Percentiles rank a stretch among this genome's conserved stretches.
These are phyloP conservation scores for Rubus parviflorus DNA, from an alignment of 306 rosid species.

Conservation along the genomic window DNA sequence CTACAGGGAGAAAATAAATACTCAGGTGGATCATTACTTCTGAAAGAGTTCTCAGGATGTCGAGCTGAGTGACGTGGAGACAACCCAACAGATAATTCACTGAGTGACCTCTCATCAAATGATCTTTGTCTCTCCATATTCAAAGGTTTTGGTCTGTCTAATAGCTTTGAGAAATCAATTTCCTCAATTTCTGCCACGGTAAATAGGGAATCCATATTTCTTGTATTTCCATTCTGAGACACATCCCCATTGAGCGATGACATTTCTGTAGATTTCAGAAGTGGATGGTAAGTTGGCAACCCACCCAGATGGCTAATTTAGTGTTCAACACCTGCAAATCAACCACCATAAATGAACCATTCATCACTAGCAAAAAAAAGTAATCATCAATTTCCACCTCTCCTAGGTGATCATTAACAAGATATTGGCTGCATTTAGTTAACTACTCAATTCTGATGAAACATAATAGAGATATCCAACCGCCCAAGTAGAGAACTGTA, in stretches of 20 bases:
- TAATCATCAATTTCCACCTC: neutral
- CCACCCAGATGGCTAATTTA: slow-evolving; percentile 11
- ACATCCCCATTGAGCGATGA: slow-evolving; percentile 32
- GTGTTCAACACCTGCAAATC: slow-evolving; percentile 45
- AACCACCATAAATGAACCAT: neutral
- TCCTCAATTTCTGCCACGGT: slow-evolving; percentile 45
- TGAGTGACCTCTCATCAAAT: slow-evolving; percentile 60
- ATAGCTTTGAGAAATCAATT: slow-evolving; percentile 51
- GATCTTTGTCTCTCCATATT: slow-evolving; percentile 77
- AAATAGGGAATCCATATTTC: slow-evolving; percentile 23
- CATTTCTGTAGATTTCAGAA: slow-evolving; percentile 28
- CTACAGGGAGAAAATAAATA: slow-evolving; percentile 37
- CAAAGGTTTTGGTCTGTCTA: slow-evolving; percentile 63
- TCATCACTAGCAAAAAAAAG: neutral
- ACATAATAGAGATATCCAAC: neutral
- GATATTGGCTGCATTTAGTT: neutral
- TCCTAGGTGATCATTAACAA: neutral
- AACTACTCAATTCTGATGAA: neutral
- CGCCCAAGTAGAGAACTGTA: neutral
- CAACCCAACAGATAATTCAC: slow-evolving; percentile 47
- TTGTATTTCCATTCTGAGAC: slow-evolving; percentile 48
- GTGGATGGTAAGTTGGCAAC: neutral
- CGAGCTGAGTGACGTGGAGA: slow-evolving; percentile 48
- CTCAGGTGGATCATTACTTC: slow-evolving; percentile 45
- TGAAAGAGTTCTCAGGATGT: slow-evolving; percentile 40